Evolutionary conservation across 2,329 filamentous ascomycete genomes (phyloP).

Genomic region (Metarhizium brunneum): DNA sequence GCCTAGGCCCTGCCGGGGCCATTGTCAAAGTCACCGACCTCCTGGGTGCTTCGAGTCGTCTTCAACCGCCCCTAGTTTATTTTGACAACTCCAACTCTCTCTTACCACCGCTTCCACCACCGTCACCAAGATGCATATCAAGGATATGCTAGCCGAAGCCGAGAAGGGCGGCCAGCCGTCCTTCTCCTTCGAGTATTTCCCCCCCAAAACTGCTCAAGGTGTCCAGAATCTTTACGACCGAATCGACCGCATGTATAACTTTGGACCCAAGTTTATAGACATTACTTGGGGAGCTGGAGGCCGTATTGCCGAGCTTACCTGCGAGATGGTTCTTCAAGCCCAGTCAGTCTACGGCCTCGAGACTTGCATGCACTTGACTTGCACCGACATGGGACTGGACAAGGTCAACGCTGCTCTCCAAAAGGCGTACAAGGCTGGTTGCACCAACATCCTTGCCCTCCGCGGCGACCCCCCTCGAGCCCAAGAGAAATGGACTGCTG

Average conservation of each 20-base stretch:
- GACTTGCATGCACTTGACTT: conserved; percentile 98
- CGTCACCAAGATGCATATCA: conserved; percentile 75
- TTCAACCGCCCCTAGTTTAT: not conserved
- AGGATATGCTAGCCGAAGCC: conserved; percentile 77
- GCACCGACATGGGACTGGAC: conserved; percentile 91
- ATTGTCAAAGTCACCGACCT: not conserved
- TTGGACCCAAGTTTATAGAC: conserved; percentile 93
- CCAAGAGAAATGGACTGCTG: conserved; percentile 85
- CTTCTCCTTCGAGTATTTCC: conserved; percentile 99
- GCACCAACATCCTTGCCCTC: conserved; percentile 92
- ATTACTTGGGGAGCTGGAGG: conserved; percentile 98
- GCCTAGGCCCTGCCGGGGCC: not conserved
- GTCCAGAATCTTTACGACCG: conserved; percentile 99
- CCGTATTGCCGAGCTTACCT: conserved; percentile 80
- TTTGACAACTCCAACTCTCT: not conserved
- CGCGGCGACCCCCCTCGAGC: conserved; percentile 90
- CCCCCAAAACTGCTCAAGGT: conserved; percentile 92
- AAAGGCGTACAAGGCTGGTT: conserved; percentile 86
- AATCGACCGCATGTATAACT: conserved; percentile 97
- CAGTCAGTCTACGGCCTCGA: conserved; percentile 93
- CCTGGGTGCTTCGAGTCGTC: not conserved
- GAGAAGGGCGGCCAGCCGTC: conserved; percentile 71
- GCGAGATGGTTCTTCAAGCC: conserved; percentile 94
- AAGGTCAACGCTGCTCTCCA: conserved; percentile 85
- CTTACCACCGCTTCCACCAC: not conserved